Conservation (phyloP, 2,329 filamentous ascomycete genomes). For the Pseudocercospora fuligena region DNA sequence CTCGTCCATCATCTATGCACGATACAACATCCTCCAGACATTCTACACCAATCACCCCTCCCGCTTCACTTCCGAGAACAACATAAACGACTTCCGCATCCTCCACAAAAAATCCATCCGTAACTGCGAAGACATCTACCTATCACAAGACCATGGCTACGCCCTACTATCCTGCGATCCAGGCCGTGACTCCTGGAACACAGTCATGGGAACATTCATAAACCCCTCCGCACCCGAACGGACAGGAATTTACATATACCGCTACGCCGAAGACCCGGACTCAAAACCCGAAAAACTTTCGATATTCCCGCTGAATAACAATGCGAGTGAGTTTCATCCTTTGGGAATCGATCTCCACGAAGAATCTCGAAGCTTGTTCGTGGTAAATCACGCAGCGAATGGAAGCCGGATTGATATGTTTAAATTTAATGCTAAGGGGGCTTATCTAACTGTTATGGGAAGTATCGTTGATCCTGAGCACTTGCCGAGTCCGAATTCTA, state of each 20-base stretch:
- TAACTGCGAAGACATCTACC: slow-evolving; percentile 52
- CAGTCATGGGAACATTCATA: slow-evolving; percentile 48
- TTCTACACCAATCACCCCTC: slow-evolving; percentile 32
- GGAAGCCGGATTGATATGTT: slow-evolving; percentile 46
- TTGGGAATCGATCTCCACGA: slow-evolving; percentile 48
- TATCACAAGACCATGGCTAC: slow-evolving; percentile 44
- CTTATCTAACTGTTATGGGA: slow-evolving; percentile 37
- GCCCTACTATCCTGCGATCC: slow-evolving; percentile 51
- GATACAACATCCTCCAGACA: slow-evolving; percentile 20
- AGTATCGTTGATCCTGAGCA: slow-evolving; percentile 41
- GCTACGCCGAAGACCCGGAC: slow-evolving; percentile 40
- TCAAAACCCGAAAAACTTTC: slow-evolving; percentile 35
- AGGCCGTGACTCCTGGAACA: slow-evolving; percentile 51
- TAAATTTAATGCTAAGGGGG: slow-evolving; percentile 33
- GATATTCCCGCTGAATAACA: slow-evolving; percentile 34
- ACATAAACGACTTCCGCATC: slow-evolving; percentile 35
- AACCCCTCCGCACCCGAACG: slow-evolving; percentile 27
- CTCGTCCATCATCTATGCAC: slow-evolving; percentile 30
- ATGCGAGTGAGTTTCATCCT: slow-evolving; percentile 46
- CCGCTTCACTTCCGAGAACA: slow-evolving; percentile 21
- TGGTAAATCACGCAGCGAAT: slow-evolving; percentile 46
- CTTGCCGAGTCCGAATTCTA: slow-evolving; percentile 45
- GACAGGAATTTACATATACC: slow-evolving; percentile 47
- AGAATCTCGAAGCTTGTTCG: slow-evolving; percentile 43
- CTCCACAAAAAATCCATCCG: slow-evolving; percentile 43